Evolutionary conservation across 495 filamentous ascomycete species (phyloP).

Genomic region (Cryomyces minteri): DNA sequence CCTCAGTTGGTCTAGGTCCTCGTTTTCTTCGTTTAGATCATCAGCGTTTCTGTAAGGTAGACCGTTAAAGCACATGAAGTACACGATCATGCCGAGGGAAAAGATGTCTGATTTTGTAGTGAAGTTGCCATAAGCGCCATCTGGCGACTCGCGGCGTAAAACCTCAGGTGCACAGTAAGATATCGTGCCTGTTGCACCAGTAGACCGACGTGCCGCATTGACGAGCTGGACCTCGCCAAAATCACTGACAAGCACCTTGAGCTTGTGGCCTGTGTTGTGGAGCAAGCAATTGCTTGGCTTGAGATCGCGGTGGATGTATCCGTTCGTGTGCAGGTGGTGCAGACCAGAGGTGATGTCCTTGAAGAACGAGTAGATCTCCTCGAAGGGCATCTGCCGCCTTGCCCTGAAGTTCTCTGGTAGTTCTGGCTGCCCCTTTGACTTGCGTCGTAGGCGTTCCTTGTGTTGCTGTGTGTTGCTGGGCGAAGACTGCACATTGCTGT

Average conservation of each 20-base stretch:
- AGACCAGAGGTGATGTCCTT: conserved; percentile 86
- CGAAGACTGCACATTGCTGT: conserved; percentile 39
- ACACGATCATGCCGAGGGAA: conserved; percentile 92
- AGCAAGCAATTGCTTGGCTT: conserved; percentile 95
- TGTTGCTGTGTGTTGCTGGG: conserved; percentile 53
- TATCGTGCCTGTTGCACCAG: conserved; percentile 86
- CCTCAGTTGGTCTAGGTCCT: conserved; percentile 77
- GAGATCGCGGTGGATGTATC: conserved; percentile 89
- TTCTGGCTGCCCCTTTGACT: conserved; percentile 47
- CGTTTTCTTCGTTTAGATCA: conserved; percentile 70
- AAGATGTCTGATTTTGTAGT: conserved; percentile 94
- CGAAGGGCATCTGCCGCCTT: conserved; percentile 55
- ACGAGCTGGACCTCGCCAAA: conserved; percentile 89
- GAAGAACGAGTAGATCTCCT: conserved; percentile 94
- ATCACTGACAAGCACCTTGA: conserved; percentile 79
- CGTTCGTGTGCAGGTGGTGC: conserved; percentile 77
- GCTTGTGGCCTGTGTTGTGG: conserved; percentile 47
- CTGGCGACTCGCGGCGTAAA: conserved; percentile 44
- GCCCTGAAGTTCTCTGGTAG: conserved; percentile 26
- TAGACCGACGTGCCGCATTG: conserved; percentile 62
- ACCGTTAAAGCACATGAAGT: conserved; percentile 88
- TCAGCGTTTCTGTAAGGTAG: conserved; percentile 77
- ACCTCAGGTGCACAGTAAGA: conserved; percentile 97
- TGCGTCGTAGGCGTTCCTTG: conserved; percentile 69
- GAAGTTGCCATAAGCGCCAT: conserved; percentile 72